Percentiles rank a stretch among this genome's conserved stretches.
phyloP scores from a whole-genome alignment of 257 asterid genomes.

The Coffea canephora region DNA sequence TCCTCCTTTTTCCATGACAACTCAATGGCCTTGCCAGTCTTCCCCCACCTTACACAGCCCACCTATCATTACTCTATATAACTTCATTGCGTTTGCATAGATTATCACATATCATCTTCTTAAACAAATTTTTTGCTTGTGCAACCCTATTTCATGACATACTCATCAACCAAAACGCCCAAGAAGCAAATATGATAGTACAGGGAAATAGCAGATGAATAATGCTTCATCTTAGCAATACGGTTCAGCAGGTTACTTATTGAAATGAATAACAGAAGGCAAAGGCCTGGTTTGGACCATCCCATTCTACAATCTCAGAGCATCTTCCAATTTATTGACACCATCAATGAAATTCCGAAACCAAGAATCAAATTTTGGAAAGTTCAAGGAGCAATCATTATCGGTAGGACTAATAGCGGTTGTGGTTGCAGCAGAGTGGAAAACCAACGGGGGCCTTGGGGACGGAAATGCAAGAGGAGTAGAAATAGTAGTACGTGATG shows the following conservation, averaged over 20 bases:
- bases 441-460: too few species aligned
- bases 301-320: constrained; percentile 21
- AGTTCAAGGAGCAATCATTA: too few species aligned
- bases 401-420: too few species aligned
- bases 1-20: not conserved
- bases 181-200: not conserved
- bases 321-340: constrained; percentile 9
- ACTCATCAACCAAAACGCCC: not conserved
- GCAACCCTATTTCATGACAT: not conserved
- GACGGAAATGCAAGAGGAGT: too few species aligned
- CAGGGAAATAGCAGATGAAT: not conserved
- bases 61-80: constrained; percentile 13
- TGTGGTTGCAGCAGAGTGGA: too few species aligned
- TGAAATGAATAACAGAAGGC: constrained; percentile 24
- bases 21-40: constrained; percentile 22
- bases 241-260: not conserved
- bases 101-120: constrained; percentile 22
- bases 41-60: constrained; percentile 30
- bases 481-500: too few species aligned
- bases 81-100: constrained; percentile 8
- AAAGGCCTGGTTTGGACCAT: constrained; percentile 26
- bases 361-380: too few species aligned
- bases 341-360: too few species aligned
- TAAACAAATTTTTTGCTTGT: constrained; percentile 23
- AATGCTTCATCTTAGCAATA: constrained; percentile 2